Evolutionary conservation across 1,284 basidiomycete species (phyloP).

Genomic region (Puccinia novopanici): DNA sequence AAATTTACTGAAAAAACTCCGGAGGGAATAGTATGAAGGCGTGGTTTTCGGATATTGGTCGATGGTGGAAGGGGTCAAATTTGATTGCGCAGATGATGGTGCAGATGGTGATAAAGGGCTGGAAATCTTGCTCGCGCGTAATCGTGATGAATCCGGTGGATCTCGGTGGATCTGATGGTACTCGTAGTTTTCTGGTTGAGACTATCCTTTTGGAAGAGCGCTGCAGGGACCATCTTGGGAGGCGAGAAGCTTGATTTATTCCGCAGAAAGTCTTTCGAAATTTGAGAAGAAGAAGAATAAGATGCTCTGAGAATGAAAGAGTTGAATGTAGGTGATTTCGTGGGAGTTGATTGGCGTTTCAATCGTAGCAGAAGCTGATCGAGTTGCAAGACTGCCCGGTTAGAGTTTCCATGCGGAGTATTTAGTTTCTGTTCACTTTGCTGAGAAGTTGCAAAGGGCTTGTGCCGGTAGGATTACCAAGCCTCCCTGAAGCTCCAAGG

Average conservation of each 20-base stretch:
- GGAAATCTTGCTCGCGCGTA: background rate
- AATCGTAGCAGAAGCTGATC: background rate
- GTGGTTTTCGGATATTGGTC: slow-evolving; percentile 1
- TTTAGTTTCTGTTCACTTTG: background rate
- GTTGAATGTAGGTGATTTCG: background rate
- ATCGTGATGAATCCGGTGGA: background rate
- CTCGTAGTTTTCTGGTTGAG: slow-evolving; percentile 19
- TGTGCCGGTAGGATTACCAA: no score
- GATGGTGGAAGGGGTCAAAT: background rate
- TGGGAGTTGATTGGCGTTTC: background rate
- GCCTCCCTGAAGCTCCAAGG: background rate
- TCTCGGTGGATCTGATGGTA: background rate
- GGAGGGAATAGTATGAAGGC: background rate
- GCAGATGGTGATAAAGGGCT: background rate
- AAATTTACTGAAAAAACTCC: slow-evolving; percentile 4
- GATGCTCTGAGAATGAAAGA: background rate
- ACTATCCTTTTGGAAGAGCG: slow-evolving; percentile 14
- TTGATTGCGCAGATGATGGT: background rate
- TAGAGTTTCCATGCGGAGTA: background rate
- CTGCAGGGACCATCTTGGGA: background rate
- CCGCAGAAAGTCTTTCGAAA: background rate
- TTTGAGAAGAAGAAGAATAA: background rate
- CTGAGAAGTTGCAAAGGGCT: no score
- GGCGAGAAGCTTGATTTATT: background rate
- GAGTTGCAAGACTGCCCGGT: background rate